Base-by-base conservation (phyloP, 1,284 basidiomycete genomes). In the Mycena citricolor region DNA sequence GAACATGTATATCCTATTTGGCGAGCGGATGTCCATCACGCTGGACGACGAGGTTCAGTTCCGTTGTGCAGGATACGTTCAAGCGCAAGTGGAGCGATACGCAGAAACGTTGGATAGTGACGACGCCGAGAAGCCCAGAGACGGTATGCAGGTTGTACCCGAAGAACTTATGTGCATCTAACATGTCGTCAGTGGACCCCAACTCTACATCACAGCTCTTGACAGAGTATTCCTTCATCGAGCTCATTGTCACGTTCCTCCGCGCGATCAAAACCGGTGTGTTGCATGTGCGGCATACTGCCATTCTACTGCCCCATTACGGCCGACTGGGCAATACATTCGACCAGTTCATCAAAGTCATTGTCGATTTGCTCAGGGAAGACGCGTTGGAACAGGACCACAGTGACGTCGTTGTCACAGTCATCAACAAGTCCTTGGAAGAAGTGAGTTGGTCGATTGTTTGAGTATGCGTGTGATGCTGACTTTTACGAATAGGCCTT, bases 51-150 rank as follows among this genome's bases (percentile, higher is more conserved):
- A 95, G 57, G 73, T 81, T 1, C 95, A 99, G 58, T 83, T 86
- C 61, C 82, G 86, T 3, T 93, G 92, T 60, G 85, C 90, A 3
- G 88, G 83, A 0, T 94, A 88, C 54, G 77, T 97, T 25, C 86
- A 94, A 61, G 83, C 86, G 1, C 88, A 91, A 56, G 85, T 97
- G 37, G 93, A 97, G 59, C 79, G 84, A 36, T 94, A 89, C 62
- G 79, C 81, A 0, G 89, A 92, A 24, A 70, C 79, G 29, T 59
- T 86, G 28, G 57, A 58, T 14, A 58, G 57, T 8, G 57, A 60
- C 23, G 53, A 54, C 30, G 61, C 67, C 44, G 44, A 57, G n/a
- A 50, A 61, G 20, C 61, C 62, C 44, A 42, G 33, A 31, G 49
- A 54, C 42, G 51, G 53, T 55, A 50, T 48, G 26, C n/a, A n/a